Percentiles rank a stretch among this genome's conserved stretches.
phyloP scores from a whole-genome alignment of 1,139 yeast genomes.

The Magnusiomyces clavatus region DNA sequence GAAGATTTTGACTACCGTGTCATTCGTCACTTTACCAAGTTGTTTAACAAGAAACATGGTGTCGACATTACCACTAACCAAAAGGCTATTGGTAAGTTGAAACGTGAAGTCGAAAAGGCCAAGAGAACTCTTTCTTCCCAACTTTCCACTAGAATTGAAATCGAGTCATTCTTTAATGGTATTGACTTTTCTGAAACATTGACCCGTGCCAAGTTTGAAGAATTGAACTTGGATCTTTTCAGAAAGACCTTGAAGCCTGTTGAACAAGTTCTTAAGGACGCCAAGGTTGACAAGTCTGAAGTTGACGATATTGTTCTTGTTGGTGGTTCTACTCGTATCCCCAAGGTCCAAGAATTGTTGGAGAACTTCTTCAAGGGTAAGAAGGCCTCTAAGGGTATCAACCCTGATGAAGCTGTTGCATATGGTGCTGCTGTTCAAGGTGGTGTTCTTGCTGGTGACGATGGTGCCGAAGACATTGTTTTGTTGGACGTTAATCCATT shows the following conservation, averaged over 20 bases:
- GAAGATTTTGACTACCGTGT: constrained; percentile 92
- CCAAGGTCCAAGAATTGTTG: constrained; percentile 87
- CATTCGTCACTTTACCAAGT: constrained; percentile 75
- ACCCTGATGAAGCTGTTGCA: constrained; percentile 97
- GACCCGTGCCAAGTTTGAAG: constrained; percentile 94
- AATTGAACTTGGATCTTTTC: constrained; percentile 78
- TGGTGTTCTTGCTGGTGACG: constrained; percentile 88
- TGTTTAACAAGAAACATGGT: constrained; percentile 81
- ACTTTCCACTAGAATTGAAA: constrained; percentile 84
- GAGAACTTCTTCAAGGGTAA: constrained; percentile 86
- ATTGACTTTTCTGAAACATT: constrained; percentile 88
- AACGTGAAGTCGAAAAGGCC: constrained; percentile 96
- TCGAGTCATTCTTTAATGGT: constrained; percentile 93
- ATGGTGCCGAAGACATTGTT: constrained; percentile 73
- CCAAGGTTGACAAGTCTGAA: constrained; percentile 74
- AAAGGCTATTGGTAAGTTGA: constrained; percentile 80
- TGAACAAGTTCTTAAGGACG: constrained; percentile 84
- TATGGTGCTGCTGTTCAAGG: constrained; percentile 98
- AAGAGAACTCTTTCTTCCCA: constrained; percentile 90
- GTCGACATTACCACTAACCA: constrained; percentile 67
- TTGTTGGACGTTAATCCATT: constrained; percentile 90
- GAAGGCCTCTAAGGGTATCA: constrained; percentile 91
- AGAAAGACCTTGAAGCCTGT: constrained; percentile 89
- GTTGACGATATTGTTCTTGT: constrained; percentile 89
- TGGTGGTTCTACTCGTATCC: constrained; percentile 98